A percentile compares a stretch with the other conserved stretches of the same genome.
phyloP scores from a whole-genome alignment of 352 stramenopile species.

The Globisporangium abappressorium region DNA sequence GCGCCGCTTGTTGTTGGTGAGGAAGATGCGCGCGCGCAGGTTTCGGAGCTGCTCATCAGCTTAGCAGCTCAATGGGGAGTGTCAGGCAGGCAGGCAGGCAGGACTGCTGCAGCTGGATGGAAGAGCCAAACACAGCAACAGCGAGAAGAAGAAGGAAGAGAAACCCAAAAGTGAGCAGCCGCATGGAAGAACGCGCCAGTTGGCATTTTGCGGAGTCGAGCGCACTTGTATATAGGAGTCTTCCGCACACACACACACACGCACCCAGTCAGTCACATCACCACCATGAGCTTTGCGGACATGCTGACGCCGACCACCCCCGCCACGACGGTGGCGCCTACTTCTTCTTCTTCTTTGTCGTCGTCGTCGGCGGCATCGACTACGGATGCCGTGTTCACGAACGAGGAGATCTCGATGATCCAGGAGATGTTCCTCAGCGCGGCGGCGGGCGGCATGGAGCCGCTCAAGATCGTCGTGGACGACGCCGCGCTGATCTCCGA shows the following conservation, averaged over 20 bases:
- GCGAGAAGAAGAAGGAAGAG: background rate
- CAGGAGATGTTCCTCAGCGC: slow-evolving; percentile 43
- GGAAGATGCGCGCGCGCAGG: background rate
- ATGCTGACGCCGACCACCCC: slow-evolving; percentile 7
- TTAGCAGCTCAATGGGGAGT: background rate
- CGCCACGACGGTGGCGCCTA: background rate
- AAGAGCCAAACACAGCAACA: background rate
- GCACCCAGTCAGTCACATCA: background rate
- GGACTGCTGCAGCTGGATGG: background rate
- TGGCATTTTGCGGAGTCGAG: slow-evolving; percentile 16
- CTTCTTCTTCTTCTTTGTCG: background rate
- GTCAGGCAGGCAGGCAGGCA: background rate
- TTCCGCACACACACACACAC: background rate
- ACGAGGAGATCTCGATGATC: slow-evolving; percentile 55
- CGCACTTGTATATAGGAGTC: background rate
- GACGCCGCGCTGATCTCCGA: slow-evolving; percentile 12
- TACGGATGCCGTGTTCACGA: slow-evolving; percentile 32
- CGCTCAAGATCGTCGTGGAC: slow-evolving; percentile 14
- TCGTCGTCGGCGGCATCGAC: background rate
- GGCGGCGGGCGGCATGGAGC: slow-evolving; percentile 4
- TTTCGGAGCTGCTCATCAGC: background rate
- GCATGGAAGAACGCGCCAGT: slow-evolving; percentile 11
- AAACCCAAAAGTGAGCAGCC: background rate
- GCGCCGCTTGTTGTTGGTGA: background rate
- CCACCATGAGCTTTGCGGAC: slow-evolving; percentile 17